Conservation (phyloP, 306 rosid genomes). For the Fagus sylvatica region DNA sequence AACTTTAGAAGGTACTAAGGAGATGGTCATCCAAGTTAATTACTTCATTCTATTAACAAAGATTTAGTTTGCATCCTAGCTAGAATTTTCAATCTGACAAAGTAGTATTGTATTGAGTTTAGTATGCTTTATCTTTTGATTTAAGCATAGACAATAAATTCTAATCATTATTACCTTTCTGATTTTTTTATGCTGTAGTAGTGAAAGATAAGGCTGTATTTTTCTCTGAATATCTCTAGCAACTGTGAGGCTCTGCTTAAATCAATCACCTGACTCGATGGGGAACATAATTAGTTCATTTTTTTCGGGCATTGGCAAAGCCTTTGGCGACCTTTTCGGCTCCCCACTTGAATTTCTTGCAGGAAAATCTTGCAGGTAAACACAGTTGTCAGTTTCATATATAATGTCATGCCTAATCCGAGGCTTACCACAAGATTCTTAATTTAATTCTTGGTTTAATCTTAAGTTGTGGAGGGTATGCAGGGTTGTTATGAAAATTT, state of each 20-base stretch:
- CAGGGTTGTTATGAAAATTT: not conserved
- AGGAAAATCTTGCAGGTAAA: conserved; percentile 74
- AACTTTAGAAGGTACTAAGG: no score
- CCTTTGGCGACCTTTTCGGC: conserved; percentile 45
- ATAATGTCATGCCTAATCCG: not conserved
- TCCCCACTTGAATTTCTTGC: conserved; percentile 62
- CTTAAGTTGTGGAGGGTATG: not conserved
- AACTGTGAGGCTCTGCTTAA: conserved; percentile 8
- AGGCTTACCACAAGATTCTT: not conserved
- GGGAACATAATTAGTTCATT: conserved; percentile 55
- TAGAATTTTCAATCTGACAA: not conserved
- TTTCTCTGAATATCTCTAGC: not conserved
- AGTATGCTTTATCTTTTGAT: not conserved
- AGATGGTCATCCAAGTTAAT: no score
- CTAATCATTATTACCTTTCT: not conserved
- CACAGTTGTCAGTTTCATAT: not conserved
- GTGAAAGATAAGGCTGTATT: not conserved
- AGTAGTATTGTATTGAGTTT: not conserved
- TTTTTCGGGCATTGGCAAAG: conserved; percentile 48
- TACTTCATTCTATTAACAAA: no score
- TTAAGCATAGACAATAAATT: not conserved
- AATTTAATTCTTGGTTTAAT: not conserved
- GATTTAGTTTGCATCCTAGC: not conserved
- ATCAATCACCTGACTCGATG: conserved; percentile 29
- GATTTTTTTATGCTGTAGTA: not conserved